A percentile compares a stretch with the other conserved stretches of the same genome.
phyloP scores from a whole-genome alignment of 345 rosid species.

The Citrus medica region DNA sequence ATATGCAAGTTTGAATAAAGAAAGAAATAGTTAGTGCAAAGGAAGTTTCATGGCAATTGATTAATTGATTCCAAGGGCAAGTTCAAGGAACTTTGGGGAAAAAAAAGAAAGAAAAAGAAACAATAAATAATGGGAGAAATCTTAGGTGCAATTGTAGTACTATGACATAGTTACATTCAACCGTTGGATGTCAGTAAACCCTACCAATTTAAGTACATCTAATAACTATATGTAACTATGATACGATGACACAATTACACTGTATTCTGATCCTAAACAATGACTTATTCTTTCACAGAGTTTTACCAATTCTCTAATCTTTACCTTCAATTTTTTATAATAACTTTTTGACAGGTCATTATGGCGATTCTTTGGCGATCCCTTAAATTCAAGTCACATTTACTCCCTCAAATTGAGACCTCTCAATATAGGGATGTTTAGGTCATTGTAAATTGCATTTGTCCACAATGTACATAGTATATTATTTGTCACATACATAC shows the following conservation, averaged over 20 bases:
- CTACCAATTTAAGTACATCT: too few species aligned
- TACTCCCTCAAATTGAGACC: slow-evolving; percentile 10
- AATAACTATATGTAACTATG: fast-evolving
- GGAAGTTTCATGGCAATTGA: slow-evolving; percentile 21
- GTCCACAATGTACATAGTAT: not conserved
- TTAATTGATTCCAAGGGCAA: not conserved
- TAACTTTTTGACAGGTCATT: not conserved
- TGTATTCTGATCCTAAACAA: not conserved
- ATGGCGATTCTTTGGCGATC: not conserved
- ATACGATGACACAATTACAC: fast-evolving
- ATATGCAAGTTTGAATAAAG: too few species aligned
- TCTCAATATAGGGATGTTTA: not conserved
- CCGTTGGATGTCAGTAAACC: fast-evolving
- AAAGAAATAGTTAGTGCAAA: not conserved
- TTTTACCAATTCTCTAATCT: not conserved
- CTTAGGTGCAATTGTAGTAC: too few species aligned
- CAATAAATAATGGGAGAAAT: not conserved
- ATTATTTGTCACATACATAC: not conserved
- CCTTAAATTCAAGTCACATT: slow-evolving; percentile 3
- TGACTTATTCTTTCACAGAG: not conserved
- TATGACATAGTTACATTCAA: fast-evolving
- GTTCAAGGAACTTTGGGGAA: slow-evolving; percentile 9
- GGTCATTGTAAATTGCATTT: not conserved
- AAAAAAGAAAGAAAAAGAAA: not conserved
- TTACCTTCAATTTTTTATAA: not conserved